phyloP scores from a whole-genome alignment of 768 basidiomycete species.

The Lactifluus echinatus region DNA sequence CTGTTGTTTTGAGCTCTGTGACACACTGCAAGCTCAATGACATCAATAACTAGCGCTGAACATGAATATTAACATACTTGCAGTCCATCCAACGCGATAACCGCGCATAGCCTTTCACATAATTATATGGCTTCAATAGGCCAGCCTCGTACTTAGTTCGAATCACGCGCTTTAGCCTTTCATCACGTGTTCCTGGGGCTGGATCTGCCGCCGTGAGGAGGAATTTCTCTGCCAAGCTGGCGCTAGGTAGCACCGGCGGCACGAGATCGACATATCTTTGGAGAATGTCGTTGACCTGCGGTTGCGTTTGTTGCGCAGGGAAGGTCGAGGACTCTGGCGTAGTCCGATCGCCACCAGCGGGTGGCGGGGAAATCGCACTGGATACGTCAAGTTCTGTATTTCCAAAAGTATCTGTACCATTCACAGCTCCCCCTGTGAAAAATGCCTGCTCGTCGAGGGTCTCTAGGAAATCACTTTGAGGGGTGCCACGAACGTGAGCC shows the following conservation, averaged over 20 bases:
- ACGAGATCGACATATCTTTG: slow-evolving; percentile 33
- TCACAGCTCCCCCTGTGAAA: slow-evolving; percentile 47
- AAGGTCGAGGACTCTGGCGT: slow-evolving; percentile 19
- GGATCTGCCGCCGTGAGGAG: slow-evolving; percentile 93
- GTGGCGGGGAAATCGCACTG: slow-evolving; percentile 2
- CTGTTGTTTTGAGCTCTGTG: slow-evolving; percentile 83
- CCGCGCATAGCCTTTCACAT: slow-evolving; percentile 90
- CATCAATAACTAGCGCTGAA: slow-evolving; percentile 12
- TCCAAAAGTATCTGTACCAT: slow-evolving; percentile 40
- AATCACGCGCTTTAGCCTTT: slow-evolving; percentile 85
- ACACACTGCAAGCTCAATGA: slow-evolving; percentile 47
- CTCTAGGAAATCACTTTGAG: slow-evolving; percentile 75
- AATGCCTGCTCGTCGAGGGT: slow-evolving; percentile 80
- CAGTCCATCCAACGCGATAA: slow-evolving; percentile 92
- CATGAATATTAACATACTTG: slow-evolving; percentile 45
- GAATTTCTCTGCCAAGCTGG: slow-evolving; percentile 80
- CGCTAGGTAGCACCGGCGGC: slow-evolving; percentile 53
- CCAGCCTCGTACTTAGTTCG: slow-evolving; percentile 96
- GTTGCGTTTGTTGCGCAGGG: slow-evolving; percentile 20
- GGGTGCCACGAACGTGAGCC: not conserved
- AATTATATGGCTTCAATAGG: slow-evolving; percentile 89
- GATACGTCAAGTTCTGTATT: slow-evolving; percentile 22
- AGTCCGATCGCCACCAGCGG: not conserved
- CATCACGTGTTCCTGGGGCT: slow-evolving; percentile 81
- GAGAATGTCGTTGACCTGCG: slow-evolving; percentile 13